Evolutionary conservation across 345 rosid genomes (phyloP), one percentile per base, ranked within the genome.

Genomic region (Euphorbia lathyris): DNA sequence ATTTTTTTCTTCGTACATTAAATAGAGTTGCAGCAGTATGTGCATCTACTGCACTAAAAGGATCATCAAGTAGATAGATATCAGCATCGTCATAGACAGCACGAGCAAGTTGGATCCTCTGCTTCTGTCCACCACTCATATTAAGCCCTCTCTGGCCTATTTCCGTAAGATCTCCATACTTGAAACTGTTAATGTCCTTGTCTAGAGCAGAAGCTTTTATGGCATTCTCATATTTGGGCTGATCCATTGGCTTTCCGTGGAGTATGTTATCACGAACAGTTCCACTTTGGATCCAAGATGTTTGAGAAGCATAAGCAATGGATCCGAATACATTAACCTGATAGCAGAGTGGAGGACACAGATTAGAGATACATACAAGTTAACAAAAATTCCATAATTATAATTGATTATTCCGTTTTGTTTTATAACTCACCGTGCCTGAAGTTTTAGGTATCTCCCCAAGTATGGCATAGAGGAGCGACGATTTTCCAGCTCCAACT

Each of bases 91-190:
- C 83, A 68, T 88, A 90, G 22, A 88, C 66, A 1, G 98, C 93
- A 1, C 95, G 90, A 2, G 96, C 96, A 14, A 92, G 78, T 45
- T 92, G 95, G 68, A 92, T 74, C 29, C 96, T 79, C 66, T 88
- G 96, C 82, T 88, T 90, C 78, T 92, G 98, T 57, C 98, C 94
- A 29, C 96, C 96, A 16, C 96, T 92, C 79, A 92, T 58, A 71
- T 87, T 92, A 51, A 90, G 81, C 20, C 98, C 98, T 38, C 92
- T 83, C 76, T 92, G 90, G 4, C 96, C 98, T 6, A 92, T 85
- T 60, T 81, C 77, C 0, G 91, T 89, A 47, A 81, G 89, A 76
- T 92, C 97, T 30, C 86, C 85, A 42, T 75, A 72, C 1, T 79
- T 57, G 59, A 88, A 81, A 63, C 78, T 42, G 59, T 81, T 77